Evolutionary conservation across 345 rosid genomes (phyloP), one percentile per base, ranked within the genome.

Genomic region (Ceriops decandra): DNA sequence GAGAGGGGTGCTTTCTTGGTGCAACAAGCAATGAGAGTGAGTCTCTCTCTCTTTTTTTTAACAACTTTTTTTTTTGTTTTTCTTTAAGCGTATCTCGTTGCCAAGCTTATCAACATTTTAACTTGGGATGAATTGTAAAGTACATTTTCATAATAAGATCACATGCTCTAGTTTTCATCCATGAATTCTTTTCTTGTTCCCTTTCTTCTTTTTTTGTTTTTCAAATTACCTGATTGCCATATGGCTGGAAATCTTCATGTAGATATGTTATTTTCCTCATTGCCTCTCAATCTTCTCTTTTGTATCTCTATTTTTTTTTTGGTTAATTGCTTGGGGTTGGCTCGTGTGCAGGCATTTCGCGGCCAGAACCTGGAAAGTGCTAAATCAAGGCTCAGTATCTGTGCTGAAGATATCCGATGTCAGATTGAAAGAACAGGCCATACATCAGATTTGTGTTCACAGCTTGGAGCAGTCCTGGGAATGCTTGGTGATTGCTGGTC

Each of bases 401-500:
- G 99, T 80, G 85, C 88, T 1, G 93, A 91, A 60, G 99, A 95
- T 74, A 87, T 95, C 63, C 78, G 88, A 57, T 86, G 76, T 72
- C 96, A 90, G 82, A 78, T 95, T 64, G 88, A 77, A 68, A 81
- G 74, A 79, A 76, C 68, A 63, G 98, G 98, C 30, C 86, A 80
- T 77, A 90, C 92, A 27, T 75, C 97, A 28, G 98, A 92, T 70
- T 79, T 95, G 72, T 88, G 98, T 77, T 95, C 99, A 42, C 99
- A 92, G 89, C 93, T 95, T 61, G 99, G 99, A 49, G 99, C 98
- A 52, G 99, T 95, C 60, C 88, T 95, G 47, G 99, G 99, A 20
- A 90, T 92, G 96, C 99, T 91, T 52, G 99, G 99, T 24, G 99
- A 95, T 77, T 91, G 98, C 92, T 85, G 99, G 99, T 91, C 68